These are phyloP conservation scores for Tolypocladium endophyticum DNA, from an alignment of 2,329 filamentous ascomycete species.

Conservation along the genomic window DNA sequence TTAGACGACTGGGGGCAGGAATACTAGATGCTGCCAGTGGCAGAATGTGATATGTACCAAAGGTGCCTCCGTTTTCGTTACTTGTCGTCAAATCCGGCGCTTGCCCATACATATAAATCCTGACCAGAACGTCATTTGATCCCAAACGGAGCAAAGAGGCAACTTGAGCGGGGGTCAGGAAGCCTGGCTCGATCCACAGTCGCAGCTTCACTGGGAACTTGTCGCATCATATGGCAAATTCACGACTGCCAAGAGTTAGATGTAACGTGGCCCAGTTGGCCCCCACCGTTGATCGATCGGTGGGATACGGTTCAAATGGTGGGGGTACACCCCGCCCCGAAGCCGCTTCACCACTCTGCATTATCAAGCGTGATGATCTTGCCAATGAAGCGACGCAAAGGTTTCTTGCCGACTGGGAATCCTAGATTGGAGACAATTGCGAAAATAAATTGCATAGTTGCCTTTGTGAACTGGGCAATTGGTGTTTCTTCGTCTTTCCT, in stretches of 20 bases:
- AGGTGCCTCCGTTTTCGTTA: neutral
- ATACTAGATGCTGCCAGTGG: neutral
- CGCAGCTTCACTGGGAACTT: too few species aligned
- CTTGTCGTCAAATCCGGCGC: too few species aligned
- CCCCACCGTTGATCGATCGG: neutral
- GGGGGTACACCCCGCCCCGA: too few species aligned
- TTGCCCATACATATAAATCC: neutral
- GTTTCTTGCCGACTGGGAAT: too few species aligned
- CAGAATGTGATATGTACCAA: neutral
- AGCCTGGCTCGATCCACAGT: neutral
- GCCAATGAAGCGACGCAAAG: too few species aligned
- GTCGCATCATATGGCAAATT: neutral
- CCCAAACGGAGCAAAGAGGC: neutral
- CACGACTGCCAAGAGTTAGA: neutral
- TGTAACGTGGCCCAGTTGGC: neutral
- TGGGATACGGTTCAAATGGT: neutral
- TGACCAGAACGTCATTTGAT: too few species aligned
- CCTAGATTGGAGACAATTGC: too few species aligned
- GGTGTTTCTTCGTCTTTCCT: too few species aligned
- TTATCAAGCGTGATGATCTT: too few species aligned
- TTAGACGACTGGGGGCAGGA: neutral
- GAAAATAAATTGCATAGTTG: too few species aligned
- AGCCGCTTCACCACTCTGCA: too few species aligned
- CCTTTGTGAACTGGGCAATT: too few species aligned
- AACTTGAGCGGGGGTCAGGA: neutral